Evolutionary conservation across 495 filamentous ascomycete species (phyloP), one percentile per base, ranked within the genome.

Genomic region (Penicillium dipodomyicola): DNA sequence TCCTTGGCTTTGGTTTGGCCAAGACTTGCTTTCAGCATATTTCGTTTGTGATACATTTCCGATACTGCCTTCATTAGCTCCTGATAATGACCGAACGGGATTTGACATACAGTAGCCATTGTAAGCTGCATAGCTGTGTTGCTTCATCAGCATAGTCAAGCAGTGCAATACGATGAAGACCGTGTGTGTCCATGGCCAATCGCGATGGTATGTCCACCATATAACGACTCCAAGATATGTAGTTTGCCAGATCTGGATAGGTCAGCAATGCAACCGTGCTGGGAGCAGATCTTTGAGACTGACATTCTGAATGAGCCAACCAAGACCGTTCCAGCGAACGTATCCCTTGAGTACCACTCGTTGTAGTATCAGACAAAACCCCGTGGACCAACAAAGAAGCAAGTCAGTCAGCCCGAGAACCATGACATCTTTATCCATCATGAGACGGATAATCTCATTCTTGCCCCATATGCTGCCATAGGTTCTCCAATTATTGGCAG

Each of bases 121-220:
- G 66, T 89, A 91, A 56, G 87, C 87, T 3, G 83, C 80, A 65
- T 88, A 90, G 48, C 83, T 87, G 64, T 91, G 88, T 65, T 87
- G 85, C 70, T 91, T 91, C 88, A 91, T 91, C 45, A 90, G 57
- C 79, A 90, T 84, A 1, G 85, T 82, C 55, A 89, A 61, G 15
- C 79, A 81, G 62, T 91, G 88, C 44, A 91, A 72, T 4, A 89
- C 84, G 30, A 88, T 86, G 67, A 87, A 91, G 25, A 90, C 79
- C 22, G 79, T 80, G 63, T 82, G 87, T 29, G 89, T 87, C 88
- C 88, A 91, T 19, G 86, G 84, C 88, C 88, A 91, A 43, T 88
- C 83, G 4, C 85, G 74, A 62, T 83, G 76, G 50, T 84, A 74
- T 0, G 86, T 82, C 70, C 85, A 82, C 41, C 79, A 77, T 33